Evolutionary conservation across 768 basidiomycete genomes (phyloP).

Genomic region (Mycena alexandri): DNA sequence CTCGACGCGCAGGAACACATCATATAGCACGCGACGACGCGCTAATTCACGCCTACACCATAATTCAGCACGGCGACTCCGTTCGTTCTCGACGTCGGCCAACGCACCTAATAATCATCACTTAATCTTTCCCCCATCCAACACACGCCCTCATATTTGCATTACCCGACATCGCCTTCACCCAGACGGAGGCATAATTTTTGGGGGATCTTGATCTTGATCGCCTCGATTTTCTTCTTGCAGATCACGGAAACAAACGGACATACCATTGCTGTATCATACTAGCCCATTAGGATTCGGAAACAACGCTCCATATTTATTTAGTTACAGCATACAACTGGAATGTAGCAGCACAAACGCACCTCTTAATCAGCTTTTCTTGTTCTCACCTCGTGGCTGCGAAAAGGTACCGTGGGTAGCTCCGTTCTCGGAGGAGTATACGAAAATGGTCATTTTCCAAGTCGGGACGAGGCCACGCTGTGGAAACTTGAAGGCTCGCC

Average conservation of each 20-base stretch:
- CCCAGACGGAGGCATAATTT: conserved; percentile 30
- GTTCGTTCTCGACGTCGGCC: conserved; percentile 23
- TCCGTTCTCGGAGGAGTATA: conserved; percentile 12
- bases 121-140: conserved; percentile 11
- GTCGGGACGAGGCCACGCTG: neutral
- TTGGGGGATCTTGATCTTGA: conserved; percentile 33
- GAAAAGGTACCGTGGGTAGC: neutral
- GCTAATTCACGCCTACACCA: conserved; percentile 27
- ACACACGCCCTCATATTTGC: conserved; percentile 7
- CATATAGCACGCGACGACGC: conserved; percentile 20
- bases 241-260: conserved; percentile 49
- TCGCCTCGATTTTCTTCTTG: conserved; percentile 40
- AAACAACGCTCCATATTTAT: conserved; percentile 27
- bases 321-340: conserved; percentile 31
- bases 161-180: conserved; percentile 21
- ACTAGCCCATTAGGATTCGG: conserved; percentile 19
- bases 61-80: conserved; percentile 30
- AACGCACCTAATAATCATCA: conserved; percentile 34
- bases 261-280: conserved; percentile 44
- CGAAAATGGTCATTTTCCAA: conserved; percentile 20
- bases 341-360: conserved; percentile 33
- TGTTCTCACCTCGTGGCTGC: conserved; percentile 19
- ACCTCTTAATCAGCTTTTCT: conserved; percentile 20
- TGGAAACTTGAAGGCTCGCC: neutral
- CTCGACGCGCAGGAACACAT: conserved; percentile 6